These are phyloP conservation scores for Chlorella variabilis DNA, from an alignment of 163 green algal genomes.

Conservation along the genomic window DNA sequence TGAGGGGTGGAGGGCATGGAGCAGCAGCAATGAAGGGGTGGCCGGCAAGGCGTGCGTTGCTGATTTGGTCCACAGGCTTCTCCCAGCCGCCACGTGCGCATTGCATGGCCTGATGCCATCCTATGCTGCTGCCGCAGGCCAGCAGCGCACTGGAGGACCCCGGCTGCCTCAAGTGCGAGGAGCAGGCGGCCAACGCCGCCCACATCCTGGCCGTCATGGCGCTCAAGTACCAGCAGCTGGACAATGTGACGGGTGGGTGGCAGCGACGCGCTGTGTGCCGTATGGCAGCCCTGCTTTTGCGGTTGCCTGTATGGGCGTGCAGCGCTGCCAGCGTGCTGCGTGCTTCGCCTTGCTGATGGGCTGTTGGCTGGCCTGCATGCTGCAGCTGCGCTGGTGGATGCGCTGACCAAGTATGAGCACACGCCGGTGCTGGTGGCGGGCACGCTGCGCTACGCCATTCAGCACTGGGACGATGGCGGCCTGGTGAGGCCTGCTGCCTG, in stretches of 20 bases:
- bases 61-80: no score
- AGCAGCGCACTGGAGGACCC: conserved; percentile 38
- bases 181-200: conserved; percentile 38
- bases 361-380: background rate
- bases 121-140: conserved; percentile 28
- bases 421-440: conserved; percentile 65
- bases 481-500: conserved; percentile 56
- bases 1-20: conserved; percentile 9
- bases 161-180: conserved; percentile 40
- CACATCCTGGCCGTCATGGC: conserved; percentile 58
- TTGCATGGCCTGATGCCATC: background rate
- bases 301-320: no score
- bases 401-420: conserved; percentile 78
- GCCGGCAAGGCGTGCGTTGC: background rate
- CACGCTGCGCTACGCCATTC: conserved; percentile 53
- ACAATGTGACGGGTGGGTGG: conserved; percentile 45
- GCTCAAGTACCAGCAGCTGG: conserved; percentile 70
- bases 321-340: background rate
- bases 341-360: background rate
- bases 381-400: conserved; percentile 57
- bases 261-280: no score
- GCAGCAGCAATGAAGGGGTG: background rate
- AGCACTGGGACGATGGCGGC: conserved; percentile 54
- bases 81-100: background rate
- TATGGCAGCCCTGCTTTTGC: no score